Conservation (phyloP, 2,329 filamentous ascomycete genomes). For the Apiospora phragmitis region DNA sequence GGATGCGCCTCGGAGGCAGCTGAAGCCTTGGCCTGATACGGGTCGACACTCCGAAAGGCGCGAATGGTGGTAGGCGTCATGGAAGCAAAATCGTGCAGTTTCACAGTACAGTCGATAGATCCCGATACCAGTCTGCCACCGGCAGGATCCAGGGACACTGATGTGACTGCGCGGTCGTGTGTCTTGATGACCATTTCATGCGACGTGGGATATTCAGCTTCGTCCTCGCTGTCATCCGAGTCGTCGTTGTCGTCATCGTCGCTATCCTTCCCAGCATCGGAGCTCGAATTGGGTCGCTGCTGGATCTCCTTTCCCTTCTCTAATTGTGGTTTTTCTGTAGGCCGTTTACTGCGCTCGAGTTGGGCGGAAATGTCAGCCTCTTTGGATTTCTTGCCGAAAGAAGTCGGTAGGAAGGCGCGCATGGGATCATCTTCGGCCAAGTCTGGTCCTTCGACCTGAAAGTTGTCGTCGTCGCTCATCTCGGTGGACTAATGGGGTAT, state of each 20-base stretch:
- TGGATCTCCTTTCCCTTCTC: slow-evolving; percentile 25
- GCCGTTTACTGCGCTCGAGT: slow-evolving; percentile 75
- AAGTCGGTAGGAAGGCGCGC: slow-evolving; percentile 74
- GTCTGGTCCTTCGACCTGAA: slow-evolving; percentile 55
- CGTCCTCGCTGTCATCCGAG: slow-evolving; percentile 67
- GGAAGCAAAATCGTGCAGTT: slow-evolving; percentile 91
- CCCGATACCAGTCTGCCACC: slow-evolving; percentile 86
- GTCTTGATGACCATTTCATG: slow-evolving; percentile 93
- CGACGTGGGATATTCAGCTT: slow-evolving; percentile 87
- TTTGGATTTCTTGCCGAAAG: slow-evolving; percentile 81
- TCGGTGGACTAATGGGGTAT: slow-evolving; percentile 14
- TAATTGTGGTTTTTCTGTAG: slow-evolving; percentile 34
- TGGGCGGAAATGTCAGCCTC: slow-evolving; percentile 76
- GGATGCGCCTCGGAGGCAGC: slow-evolving; percentile 81
- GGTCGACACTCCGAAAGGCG: slow-evolving; percentile 90
- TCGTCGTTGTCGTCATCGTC: slow-evolving; percentile 45
- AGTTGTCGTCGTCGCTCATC: slow-evolving; percentile 64
- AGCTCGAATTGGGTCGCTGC: slow-evolving; percentile 30
- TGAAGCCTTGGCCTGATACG: slow-evolving; percentile 72
- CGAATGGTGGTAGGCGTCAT: slow-evolving; percentile 95
- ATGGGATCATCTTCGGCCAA: slow-evolving; percentile 67
- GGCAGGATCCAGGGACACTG: slow-evolving; percentile 79
- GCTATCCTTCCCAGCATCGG: slow-evolving; percentile 29
- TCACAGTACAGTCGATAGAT: slow-evolving; percentile 86
- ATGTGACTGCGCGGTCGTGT: slow-evolving; percentile 84